These are phyloP conservation scores for Aschersonia sp. DNA, from an alignment of 2,329 filamentous ascomycete species.

Conservation along the genomic window DNA sequence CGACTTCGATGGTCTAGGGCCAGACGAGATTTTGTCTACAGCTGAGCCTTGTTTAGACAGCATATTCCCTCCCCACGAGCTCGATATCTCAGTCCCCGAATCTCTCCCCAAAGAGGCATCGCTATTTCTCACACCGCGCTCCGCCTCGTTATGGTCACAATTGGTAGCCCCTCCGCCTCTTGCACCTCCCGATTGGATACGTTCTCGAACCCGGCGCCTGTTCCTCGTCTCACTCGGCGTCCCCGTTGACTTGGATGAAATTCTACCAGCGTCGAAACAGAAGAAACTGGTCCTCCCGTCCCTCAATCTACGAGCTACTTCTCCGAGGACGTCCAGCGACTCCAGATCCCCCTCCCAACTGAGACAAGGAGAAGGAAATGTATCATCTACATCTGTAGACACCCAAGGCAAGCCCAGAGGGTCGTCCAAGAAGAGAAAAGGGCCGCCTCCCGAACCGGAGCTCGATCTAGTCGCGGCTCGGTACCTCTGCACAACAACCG, in stretches of 20 bases:
- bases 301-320: slow-evolving; percentile 52
- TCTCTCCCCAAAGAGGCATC: slow-evolving; percentile 39
- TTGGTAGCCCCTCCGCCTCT: slow-evolving; percentile 87
- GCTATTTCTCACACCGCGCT: slow-evolving; percentile 72
- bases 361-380: slow-evolving; percentile 33
- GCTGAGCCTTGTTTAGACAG: slow-evolving; percentile 52
- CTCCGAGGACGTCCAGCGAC: slow-evolving; percentile 39
- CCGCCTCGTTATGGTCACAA: slow-evolving; percentile 88
- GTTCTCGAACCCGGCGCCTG: slow-evolving; percentile 81
- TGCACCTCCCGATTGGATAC: slow-evolving; percentile 94
- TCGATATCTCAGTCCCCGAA: slow-evolving; percentile 34
- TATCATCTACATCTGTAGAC: slow-evolving; percentile 44
- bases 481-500: slow-evolving; percentile 69
- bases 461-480: slow-evolving; percentile 67
- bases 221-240: slow-evolving; percentile 94
- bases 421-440: slow-evolving; percentile 29
- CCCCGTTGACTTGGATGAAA: slow-evolving; percentile 92
- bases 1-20: slow-evolving; percentile 47
- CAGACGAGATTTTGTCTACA: slow-evolving; percentile 44
- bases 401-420: slow-evolving; percentile 37
- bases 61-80: slow-evolving; percentile 46
- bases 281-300: slow-evolving; percentile 94
- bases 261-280: slow-evolving; percentile 90
- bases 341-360: slow-evolving; percentile 31
- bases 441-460: slow-evolving; percentile 54